A percentile compares a stretch with the other conserved stretches of the same genome.
phyloP scores from a whole-genome alignment of 1,284 basidiomycete genomes.

The Sanghuangporus sanghuang region DNA sequence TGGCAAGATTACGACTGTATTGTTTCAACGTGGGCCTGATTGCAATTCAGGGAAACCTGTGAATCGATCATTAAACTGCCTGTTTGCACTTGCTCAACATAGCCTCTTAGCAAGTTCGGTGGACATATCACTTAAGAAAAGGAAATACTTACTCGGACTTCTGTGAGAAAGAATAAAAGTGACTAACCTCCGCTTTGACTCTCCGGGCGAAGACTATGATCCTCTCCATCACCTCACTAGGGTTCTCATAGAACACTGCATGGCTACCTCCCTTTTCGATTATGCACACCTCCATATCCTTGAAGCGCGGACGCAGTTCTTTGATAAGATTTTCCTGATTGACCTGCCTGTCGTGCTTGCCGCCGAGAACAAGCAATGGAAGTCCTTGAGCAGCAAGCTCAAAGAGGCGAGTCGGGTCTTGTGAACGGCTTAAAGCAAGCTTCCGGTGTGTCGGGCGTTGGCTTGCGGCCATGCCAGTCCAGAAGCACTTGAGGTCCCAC shows the following conservation, averaged over 20 bases:
- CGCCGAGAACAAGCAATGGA: slow-evolving; percentile 4
- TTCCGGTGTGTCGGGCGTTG: background rate
- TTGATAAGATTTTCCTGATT: background rate
- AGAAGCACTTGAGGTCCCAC: background rate
- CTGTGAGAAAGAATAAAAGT: background rate
- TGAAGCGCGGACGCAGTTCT: slow-evolving; percentile 1
- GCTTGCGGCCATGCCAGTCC: background rate
- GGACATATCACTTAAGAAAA: no score
- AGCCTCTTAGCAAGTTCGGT: no score
- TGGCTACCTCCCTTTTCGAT: slow-evolving; percentile 9
- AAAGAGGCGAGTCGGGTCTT: slow-evolving; percentile 1
- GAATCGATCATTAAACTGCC: no score
- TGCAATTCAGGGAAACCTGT: no score
- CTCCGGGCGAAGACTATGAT: background rate
- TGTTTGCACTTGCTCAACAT: no score
- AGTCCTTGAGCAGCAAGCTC: slow-evolving; percentile 6
- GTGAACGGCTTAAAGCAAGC: background rate
- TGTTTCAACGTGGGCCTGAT: no score
- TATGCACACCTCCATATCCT: background rate
- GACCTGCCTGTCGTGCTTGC: background rate
- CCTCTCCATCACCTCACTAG: slow-evolving; percentile 2
- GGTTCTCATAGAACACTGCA: slow-evolving; percentile 6
- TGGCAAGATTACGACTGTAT: no score
- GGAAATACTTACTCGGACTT: no score
- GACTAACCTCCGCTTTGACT: background rate